Percentiles rank a stretch among this genome's conserved stretches.
phyloP scores from a whole-genome alignment of 768 basidiomycete species.

The Pleurotus citrinopileatus region DNA sequence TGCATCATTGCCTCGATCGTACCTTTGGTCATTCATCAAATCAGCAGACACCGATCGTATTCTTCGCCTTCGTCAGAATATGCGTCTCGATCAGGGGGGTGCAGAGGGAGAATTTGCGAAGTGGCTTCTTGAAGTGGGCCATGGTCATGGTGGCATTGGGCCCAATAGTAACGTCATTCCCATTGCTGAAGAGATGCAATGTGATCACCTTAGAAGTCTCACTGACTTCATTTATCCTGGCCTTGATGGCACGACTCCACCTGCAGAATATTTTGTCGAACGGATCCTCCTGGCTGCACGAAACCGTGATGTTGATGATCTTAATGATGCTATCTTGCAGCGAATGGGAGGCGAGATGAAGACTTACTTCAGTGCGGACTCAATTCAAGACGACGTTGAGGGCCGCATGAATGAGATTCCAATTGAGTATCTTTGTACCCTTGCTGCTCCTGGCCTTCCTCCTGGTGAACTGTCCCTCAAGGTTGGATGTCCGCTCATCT shows the following conservation, averaged over 20 bases:
- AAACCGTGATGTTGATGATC: slow-evolving; percentile 18
- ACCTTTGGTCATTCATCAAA: slow-evolving; percentile 28
- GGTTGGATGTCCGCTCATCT: slow-evolving; percentile 33
- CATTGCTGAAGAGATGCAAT: background rate
- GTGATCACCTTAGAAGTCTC: background rate
- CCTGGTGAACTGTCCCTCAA: slow-evolving; percentile 31
- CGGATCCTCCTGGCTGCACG: slow-evolving; percentile 25
- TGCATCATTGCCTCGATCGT: slow-evolving; percentile 28
- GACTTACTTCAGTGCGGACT: slow-evolving; percentile 1
- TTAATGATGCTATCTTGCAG: slow-evolving; percentile 19
- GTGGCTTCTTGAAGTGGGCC: slow-evolving; percentile 30
- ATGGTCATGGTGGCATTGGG: slow-evolving; percentile 20
- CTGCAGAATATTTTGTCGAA: slow-evolving; percentile 19
- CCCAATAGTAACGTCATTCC: background rate
- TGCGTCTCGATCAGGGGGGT: slow-evolving; percentile 27
- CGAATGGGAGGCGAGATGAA: slow-evolving; percentile 8
- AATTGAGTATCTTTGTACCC: slow-evolving; percentile 34
- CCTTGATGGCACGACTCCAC: background rate
- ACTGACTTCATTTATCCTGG: background rate
- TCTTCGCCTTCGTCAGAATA: slow-evolving; percentile 31
- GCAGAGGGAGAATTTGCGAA: slow-evolving; percentile 26
- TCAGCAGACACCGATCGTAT: background rate
- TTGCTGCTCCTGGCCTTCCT: slow-evolving; percentile 38
- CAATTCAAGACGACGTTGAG: background rate
- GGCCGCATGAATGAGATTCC: slow-evolving; percentile 13